Conservation (phyloP, 208 protist species). For the Trichomonas vaginalis region DNA sequence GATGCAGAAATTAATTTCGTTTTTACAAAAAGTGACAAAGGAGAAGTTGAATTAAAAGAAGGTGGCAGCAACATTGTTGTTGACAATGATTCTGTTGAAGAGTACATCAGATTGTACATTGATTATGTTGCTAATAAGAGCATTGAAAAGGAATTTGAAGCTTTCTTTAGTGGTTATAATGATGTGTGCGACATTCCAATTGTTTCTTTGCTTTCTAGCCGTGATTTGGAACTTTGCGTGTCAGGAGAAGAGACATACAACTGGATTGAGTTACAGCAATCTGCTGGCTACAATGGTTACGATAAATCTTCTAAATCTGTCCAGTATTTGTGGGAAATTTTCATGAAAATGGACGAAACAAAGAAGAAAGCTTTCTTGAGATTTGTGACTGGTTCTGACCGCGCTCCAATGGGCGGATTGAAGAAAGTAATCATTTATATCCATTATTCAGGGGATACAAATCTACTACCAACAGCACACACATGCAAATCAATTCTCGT, state of each 20-base stretch:
- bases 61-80: neutral
- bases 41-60: neutral
- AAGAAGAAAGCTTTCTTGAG: neutral
- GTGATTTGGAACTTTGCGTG: neutral
- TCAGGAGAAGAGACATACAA: neutral
- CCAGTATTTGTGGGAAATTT: neutral
- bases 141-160: neutral
- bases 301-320: neutral
- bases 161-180: neutral
- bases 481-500: slow-evolving; percentile 3
- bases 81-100: neutral
- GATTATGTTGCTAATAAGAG: neutral
- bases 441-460: neutral
- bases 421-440: neutral
- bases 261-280: neutral
- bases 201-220: neutral
- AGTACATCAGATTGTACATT: neutral
- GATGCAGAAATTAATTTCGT: neutral
- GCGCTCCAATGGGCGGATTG: neutral
- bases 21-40: neutral
- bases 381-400: neutral
- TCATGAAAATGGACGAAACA: neutral
- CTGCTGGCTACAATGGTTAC: neutral
- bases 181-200: neutral
- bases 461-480: neutral